Conservation (phyloP, 2,329 filamentous ascomycete genomes). For the Scorias spongiosa region DNA sequence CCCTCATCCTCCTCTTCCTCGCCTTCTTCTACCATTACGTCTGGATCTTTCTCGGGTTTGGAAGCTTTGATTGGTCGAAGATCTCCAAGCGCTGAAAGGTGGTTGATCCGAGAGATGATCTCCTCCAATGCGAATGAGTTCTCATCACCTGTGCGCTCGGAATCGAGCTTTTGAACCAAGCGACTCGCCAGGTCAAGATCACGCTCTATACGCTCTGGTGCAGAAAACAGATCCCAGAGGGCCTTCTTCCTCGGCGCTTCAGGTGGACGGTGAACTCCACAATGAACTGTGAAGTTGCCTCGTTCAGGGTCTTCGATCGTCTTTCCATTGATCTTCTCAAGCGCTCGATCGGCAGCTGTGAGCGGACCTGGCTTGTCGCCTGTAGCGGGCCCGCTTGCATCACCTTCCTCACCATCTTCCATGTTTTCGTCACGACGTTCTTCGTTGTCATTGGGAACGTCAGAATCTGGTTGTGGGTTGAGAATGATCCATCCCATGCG, state of each 20-base stretch:
- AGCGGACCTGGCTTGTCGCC: constrained; percentile 13
- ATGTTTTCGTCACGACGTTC: constrained; percentile 47
- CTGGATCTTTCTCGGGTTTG: constrained; percentile 39
- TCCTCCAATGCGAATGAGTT: constrained; percentile 44
- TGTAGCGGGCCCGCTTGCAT: constrained; percentile 38
- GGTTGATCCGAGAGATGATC: constrained; percentile 76
- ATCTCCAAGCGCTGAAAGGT: constrained; percentile 58
- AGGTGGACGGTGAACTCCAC: constrained; percentile 86
- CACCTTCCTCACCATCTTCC: constrained; percentile 54
- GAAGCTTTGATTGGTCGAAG: constrained; percentile 50
- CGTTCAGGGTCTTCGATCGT: constrained; percentile 88
- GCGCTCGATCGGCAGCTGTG: constrained; percentile 49
- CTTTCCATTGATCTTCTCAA: constrained; percentile 93
- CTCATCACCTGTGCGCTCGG: constrained; percentile 55
- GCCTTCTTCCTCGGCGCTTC: constrained; percentile 81
- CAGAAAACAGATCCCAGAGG: constrained; percentile 89
- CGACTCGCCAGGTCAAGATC: constrained; percentile 73
- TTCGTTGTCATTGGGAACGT: constrained; percentile 28
- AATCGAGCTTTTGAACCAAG: constrained; percentile 70
- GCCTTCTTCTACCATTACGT: constrained; percentile 49
- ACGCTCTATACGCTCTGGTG: constrained; percentile 82
- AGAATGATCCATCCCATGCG: constrained; percentile 98
- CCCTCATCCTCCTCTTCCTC: constrained; percentile 57
- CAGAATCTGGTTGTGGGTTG: constrained; percentile 56
- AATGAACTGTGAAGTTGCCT: constrained; percentile 94